phyloP scores from a whole-genome alignment of 768 basidiomycete genomes.

The Naematelia aurantialba region DNA sequence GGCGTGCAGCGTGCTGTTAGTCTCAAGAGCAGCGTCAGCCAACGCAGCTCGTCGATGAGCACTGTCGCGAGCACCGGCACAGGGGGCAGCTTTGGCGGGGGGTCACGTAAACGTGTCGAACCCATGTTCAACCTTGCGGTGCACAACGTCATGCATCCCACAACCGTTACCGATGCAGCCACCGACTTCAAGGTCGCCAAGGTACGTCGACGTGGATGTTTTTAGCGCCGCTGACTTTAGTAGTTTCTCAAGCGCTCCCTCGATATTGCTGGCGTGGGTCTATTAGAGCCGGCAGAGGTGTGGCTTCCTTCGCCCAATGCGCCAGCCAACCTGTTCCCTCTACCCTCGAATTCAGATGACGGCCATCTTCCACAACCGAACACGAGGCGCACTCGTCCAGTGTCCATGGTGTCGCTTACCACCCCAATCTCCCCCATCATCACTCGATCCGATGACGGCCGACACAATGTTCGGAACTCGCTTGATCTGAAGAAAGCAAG shows the following conservation, averaged over 20 bases:
- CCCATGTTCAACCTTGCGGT: constrained; percentile 49
- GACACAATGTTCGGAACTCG: constrained; percentile 12
- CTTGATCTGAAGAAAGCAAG: constrained; percentile 31
- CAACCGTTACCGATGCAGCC: constrained; percentile 47
- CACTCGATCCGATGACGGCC: constrained; percentile 23
- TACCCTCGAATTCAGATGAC: constrained; percentile 16
- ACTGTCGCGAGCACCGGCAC: constrained; percentile 19
- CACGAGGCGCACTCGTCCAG: constrained; percentile 14
- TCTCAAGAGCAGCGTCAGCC: background rate
- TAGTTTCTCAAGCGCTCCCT: constrained; percentile 45
- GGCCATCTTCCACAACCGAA: background rate
- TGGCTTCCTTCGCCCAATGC: constrained; percentile 22
- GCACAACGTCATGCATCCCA: constrained; percentile 48
- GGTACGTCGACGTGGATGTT: constrained; percentile 22
- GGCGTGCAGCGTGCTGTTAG: background rate
- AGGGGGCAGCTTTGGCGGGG: constrained; percentile 20
- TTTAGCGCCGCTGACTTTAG: background rate
- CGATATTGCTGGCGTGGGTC: constrained; percentile 44
- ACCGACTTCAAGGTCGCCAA: constrained; percentile 50
- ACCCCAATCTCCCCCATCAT: constrained; percentile 29
- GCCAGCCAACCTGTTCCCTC: constrained; percentile 2
- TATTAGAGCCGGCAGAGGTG: constrained; percentile 44
- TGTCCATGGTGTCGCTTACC: constrained; percentile 32
- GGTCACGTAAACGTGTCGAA: constrained; percentile 35
- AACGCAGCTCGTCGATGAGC: background rate